A percentile compares a stretch with the other conserved stretches of the same genome.
These are phyloP conservation scores for Phytophthora vignae DNA, from an alignment of 352 stramenopile genomes.

Conservation along the genomic window DNA sequence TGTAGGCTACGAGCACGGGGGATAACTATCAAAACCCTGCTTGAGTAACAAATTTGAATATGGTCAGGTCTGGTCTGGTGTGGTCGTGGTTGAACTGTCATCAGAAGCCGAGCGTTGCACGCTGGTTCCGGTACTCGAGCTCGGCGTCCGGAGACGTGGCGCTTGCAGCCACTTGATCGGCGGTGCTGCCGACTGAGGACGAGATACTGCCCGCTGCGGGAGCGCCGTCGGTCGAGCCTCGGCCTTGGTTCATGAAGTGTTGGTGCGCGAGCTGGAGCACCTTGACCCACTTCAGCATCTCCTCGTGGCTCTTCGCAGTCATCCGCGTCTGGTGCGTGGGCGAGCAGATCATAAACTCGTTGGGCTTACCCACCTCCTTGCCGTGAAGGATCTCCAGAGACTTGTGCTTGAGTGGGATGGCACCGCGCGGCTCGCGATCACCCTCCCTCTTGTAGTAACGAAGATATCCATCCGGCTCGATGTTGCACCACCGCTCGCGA, in stretches of 20 bases:
- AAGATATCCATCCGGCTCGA: constrained; percentile 70
- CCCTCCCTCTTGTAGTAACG: constrained; percentile 85
- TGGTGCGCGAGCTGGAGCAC: constrained; percentile 60
- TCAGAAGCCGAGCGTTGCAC: constrained; percentile 79
- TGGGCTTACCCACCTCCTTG: constrained; percentile 71
- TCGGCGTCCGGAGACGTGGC: constrained; percentile 38
- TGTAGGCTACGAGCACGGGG: background rate
- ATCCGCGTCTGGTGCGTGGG: constrained; percentile 81
- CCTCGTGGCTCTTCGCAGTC: constrained; percentile 69
- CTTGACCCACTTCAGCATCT: constrained; percentile 80
- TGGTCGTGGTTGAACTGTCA: constrained; percentile 2
- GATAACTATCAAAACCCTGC: constrained; percentile 31
- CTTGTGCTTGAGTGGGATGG: constrained; percentile 70
- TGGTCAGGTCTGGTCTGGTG: background rate
- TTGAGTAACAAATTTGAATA: constrained; percentile 32
- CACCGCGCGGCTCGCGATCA: constrained; percentile 75
- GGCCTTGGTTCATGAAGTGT: constrained; percentile 56
- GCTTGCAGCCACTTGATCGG: constrained; percentile 33
- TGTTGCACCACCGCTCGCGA: constrained; percentile 76
- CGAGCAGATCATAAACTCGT: constrained; percentile 83
- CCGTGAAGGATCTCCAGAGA: constrained; percentile 78
- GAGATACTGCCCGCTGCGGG: constrained; percentile 25
- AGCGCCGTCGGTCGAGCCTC: constrained; percentile 38
- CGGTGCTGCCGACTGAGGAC: constrained; percentile 32
- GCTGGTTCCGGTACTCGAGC: constrained; percentile 52